Conservation (phyloP, 352 stramenopile species). For the Plasmopara halstedii region DNA sequence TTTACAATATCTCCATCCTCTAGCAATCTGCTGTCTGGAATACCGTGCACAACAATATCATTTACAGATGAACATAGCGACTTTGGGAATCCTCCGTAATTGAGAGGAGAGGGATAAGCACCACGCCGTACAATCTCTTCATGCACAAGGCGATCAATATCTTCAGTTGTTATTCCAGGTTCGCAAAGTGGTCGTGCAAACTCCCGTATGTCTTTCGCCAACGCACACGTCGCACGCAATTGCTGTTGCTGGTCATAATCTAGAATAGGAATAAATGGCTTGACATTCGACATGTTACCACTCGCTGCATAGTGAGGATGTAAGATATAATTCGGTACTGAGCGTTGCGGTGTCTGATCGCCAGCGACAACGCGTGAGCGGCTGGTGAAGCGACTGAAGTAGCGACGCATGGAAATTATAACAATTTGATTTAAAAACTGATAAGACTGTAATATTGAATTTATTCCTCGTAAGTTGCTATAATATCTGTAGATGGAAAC, state of each 20-base stretch:
- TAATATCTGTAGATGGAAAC: too few species aligned
- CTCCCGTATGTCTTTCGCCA: constrained; percentile 73
- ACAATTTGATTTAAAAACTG: too few species aligned
- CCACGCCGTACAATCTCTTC: constrained; percentile 78
- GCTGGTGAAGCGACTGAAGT: constrained; percentile 23
- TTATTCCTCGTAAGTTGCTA: too few species aligned
- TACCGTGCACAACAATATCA: constrained; percentile 96
- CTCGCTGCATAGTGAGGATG: constrained; percentile 57
- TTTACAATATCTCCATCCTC: constrained; percentile 94
- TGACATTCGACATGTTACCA: constrained; percentile 56
- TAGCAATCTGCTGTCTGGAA: constrained; percentile 89
- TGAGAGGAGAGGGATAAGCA: constrained; percentile 89
- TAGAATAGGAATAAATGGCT: constrained; percentile 74
- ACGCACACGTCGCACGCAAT: constrained; percentile 56
- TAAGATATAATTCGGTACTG: constrained; percentile 45
- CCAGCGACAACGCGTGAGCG: constrained; percentile 40
- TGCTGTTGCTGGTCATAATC: constrained; percentile 53
- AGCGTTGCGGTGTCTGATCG: constrained; percentile 35
- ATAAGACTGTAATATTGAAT: too few species aligned
- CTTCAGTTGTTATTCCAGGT: constrained; percentile 87
- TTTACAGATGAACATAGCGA: constrained; percentile 95
- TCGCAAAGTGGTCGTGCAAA: constrained; percentile 70
- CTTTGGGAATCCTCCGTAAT: constrained; percentile 93
- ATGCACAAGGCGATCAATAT: constrained; percentile 91
- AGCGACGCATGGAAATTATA: constrained; percentile 24